A percentile compares a stretch with the other conserved stretches of the same genome.
Conservation (phyloP, 1,139 yeast genomes). For the Wickerhamiella pararugosa region DNA sequence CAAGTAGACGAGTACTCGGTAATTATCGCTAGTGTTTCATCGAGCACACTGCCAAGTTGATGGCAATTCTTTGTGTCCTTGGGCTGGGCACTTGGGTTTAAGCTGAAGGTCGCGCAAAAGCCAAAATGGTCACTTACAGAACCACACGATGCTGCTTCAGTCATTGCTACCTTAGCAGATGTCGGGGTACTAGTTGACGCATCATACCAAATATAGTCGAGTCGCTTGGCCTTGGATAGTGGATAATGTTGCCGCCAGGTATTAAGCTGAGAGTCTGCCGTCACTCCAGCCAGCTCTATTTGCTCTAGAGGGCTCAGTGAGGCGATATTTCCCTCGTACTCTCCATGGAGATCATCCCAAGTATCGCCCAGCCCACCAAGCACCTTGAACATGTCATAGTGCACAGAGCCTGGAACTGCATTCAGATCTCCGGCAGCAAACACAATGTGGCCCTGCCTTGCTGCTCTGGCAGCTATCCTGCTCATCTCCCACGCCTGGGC, state of each 20-base stretch:
- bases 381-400: slow-evolving; percentile 54
- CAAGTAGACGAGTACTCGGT: slow-evolving; percentile 40
- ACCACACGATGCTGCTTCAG: slow-evolving; percentile 50
- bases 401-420: slow-evolving; percentile 74
- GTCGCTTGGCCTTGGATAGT: slow-evolving; percentile 62
- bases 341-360: slow-evolving; percentile 58
- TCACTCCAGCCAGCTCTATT: slow-evolving; percentile 57
- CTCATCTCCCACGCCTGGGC: slow-evolving; percentile 96
- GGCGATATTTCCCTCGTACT: slow-evolving; percentile 32
- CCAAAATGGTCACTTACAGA: slow-evolving; percentile 93
- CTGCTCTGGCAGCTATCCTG: slow-evolving; percentile 44
- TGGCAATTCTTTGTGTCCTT: too few species aligned
- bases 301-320: slow-evolving; percentile 52
- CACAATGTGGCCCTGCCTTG: slow-evolving; percentile 66
- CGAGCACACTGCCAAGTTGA: slow-evolving; percentile 22
- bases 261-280: slow-evolving; percentile 77
- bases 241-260: slow-evolving; percentile 66
- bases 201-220: slow-evolving; percentile 81
- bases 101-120: slow-evolving; percentile 34
- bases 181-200: slow-evolving; percentile 35
- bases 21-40: slow-evolving; percentile 43
- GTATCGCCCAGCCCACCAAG: slow-evolving; percentile 66
- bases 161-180: slow-evolving; percentile 54
- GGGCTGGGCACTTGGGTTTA: slow-evolving; percentile 6
- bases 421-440: slow-evolving; percentile 88